These are phyloP conservation scores for Zizania latifolia DNA, from an alignment of 176 grass and related monocot genomes.

Conservation along the genomic window DNA sequence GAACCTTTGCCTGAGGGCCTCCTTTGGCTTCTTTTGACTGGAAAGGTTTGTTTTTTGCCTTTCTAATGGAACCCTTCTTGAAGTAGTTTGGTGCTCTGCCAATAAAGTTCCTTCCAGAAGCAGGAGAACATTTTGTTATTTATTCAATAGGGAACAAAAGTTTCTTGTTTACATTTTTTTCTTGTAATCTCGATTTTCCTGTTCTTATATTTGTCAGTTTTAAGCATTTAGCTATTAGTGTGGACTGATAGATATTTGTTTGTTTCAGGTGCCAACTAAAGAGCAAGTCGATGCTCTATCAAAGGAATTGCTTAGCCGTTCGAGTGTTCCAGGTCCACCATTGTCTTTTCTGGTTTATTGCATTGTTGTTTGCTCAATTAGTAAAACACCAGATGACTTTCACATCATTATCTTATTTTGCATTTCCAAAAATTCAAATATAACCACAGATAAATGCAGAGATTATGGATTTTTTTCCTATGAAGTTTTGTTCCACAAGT, in stretches of 20 bases:
- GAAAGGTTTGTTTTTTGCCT: conserved; percentile 57
- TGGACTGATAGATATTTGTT: neutral
- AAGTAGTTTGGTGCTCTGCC: neutral
- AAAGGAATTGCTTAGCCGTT: conserved; percentile 60
- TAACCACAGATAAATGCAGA: neutral
- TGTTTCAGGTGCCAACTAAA: conserved; percentile 75
- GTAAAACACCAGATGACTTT: too few relatives aligned
- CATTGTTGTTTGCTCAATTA: neutral
- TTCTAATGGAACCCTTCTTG: neutral
- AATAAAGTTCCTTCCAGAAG: neutral
- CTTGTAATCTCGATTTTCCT: neutral
- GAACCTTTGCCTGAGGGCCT: conserved; percentile 93
- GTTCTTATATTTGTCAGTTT: neutral
- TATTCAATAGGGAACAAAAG: neutral
- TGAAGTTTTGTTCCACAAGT: neutral
- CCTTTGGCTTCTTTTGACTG: conserved; percentile 95
- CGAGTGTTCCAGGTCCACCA: conserved; percentile 66
- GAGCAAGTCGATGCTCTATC: conserved; percentile 81
- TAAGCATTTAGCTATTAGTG: neutral
- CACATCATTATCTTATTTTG: neutral
- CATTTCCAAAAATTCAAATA: neutral
- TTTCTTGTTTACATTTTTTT: neutral
- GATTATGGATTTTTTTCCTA: neutral
- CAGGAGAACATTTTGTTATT: neutral
- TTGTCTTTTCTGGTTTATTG: neutral